Percentiles rank a stretch among this genome's conserved stretches.
phyloP scores from a whole-genome alignment of 73 alveolate species.

The Paramecium primaurelia region DNA sequence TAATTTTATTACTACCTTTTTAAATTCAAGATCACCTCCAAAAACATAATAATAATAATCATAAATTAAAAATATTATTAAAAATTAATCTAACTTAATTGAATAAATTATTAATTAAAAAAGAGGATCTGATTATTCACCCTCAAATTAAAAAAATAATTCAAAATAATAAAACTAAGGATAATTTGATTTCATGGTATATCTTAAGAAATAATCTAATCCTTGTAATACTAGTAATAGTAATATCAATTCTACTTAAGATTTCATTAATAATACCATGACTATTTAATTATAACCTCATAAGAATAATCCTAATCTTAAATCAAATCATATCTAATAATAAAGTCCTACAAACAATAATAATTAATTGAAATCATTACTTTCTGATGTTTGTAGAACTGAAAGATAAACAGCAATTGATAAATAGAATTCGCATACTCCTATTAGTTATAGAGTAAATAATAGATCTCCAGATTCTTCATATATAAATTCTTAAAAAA shows the following conservation, averaged over 20 bases:
- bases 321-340: neutral
- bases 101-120: neutral
- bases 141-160: neutral
- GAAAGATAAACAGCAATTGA: neutral
- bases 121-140: neutral
- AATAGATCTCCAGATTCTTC: slow-evolving; percentile 34
- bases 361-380: neutral
- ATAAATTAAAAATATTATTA: neutral
- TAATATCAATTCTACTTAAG: neutral
- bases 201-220: neutral
- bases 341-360: neutral
- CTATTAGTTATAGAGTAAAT: neutral
- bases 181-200: neutral
- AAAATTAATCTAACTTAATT: neutral
- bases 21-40: neutral
- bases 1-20: neutral
- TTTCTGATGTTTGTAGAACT: slow-evolving; percentile 1
- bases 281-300: slow-evolving; percentile 3
- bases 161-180: neutral
- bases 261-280: neutral
- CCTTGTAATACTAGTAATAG: neutral
- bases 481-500: neutral
- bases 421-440: neutral
- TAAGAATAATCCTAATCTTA: neutral
- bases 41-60: neutral